Conservation (phyloP, 225 moss, liverwort and hornwort genomes). For the Neckera pumila region DNA sequence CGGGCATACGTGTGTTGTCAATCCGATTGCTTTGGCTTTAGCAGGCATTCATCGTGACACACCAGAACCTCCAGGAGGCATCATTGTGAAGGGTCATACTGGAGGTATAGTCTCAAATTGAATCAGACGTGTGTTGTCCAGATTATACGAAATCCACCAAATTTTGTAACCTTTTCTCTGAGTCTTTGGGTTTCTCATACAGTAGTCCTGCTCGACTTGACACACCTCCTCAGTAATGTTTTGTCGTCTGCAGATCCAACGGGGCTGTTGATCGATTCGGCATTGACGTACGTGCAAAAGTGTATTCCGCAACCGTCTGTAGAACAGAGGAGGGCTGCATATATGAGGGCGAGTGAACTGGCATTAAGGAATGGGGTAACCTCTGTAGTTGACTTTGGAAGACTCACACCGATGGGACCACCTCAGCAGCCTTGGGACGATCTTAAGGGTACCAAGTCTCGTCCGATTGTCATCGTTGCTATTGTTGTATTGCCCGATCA, state of each 20-base stretch:
- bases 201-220: not conserved
- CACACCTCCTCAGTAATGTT: not conserved
- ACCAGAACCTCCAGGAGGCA: conserved; percentile 48
- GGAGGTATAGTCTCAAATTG: conserved; percentile 32
- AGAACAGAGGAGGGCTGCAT: conserved; percentile 58
- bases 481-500: not conserved
- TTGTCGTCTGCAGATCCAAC: conserved; percentile 48
- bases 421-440: conserved; percentile 67
- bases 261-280: conserved; percentile 55
- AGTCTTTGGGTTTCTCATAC: not conserved
- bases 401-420: conserved; percentile 36
- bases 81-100: conserved; percentile 32
- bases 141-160: not conserved
- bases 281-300: conserved; percentile 39
- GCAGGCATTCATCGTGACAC: conserved; percentile 42
- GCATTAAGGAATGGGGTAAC: conserved; percentile 79
- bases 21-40: conserved; percentile 51
- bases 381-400: conserved; percentile 83
- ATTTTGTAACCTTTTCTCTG: not conserved
- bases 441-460: conserved; percentile 31
- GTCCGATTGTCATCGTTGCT: not conserved
- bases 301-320: conserved; percentile 44
- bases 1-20: conserved; percentile 71
- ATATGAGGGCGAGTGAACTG: conserved; percentile 53
- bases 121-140: not conserved